Evolutionary conservation across 768 basidiomycete species (phyloP), one percentile per base, ranked within the genome.

Genomic region (Lentinula sp.): DNA sequence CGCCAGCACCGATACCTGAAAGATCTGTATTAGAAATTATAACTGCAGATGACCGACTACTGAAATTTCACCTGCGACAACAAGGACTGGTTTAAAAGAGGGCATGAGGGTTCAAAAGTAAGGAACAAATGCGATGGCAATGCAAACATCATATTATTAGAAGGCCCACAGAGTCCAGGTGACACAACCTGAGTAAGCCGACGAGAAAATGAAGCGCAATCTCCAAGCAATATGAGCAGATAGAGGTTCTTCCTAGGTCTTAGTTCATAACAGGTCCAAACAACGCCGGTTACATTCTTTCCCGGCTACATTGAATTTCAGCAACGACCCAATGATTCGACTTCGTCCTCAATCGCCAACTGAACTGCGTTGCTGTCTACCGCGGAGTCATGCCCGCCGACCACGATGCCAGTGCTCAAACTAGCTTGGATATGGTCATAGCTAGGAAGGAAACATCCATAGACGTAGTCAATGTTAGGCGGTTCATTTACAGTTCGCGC

Each of bases 11-110:
- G 32, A 81, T 61, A 35, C 85, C 84, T 76, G 59, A 66, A 23
- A 20, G 35, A 59, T 41, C 18, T 18, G 28, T 8, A 7, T 18
- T 41, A 42, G 43, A 52, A 57, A 28, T 28, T 2, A 3, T 28
- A 28, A 28, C 2, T 28, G 28, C 28, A 28, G 28, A 28, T 28
- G 28, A 28, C 28, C 28, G 3, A 28, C 28, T 28, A 28, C 28
- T 18, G 56, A 68, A 60, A n/a, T 10, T 16, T 67, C 66, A 71
- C 86, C 86, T 64, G 83, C 82, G 43, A 88, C 79, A 36, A 88
- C 79, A 45, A 87, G 72, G 50, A 87, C 77, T 13, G 79, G 81
- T 42, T 60, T 60, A 12, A 56, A 32, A n/a, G 55, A 56, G 9
- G 55, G 23, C 55, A 55, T 55, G 28, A 3, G 28, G 28, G 28